These are phyloP conservation scores for Saturnispora quitensis DNA, from an alignment of 805 yeast species.

Conservation along the genomic window DNA sequence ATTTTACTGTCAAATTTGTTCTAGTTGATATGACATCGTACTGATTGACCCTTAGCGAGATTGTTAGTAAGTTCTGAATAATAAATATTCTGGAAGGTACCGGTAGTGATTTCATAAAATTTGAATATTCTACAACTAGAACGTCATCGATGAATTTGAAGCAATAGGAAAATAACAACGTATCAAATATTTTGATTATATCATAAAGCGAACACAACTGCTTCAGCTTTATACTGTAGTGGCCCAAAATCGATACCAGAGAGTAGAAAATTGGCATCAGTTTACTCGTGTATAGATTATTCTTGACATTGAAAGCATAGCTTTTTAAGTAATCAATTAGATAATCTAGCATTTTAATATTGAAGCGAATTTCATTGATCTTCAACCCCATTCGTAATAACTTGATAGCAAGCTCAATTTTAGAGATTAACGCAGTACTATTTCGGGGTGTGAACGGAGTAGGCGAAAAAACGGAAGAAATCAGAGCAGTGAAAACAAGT, in stretches of 20 bases:
- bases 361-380: neutral
- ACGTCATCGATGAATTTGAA: neutral
- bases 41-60: neutral
- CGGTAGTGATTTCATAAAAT: neutral
- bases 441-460: neutral
- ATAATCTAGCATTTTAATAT: neutral
- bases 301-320: neutral
- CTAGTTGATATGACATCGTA: constrained; percentile 1
- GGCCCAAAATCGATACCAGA: neutral
- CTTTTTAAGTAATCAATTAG: neutral
- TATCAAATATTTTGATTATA: neutral
- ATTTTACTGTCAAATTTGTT: neutral
- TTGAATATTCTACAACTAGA: neutral
- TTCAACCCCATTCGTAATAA: neutral
- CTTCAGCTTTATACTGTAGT: neutral
- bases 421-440: neutral
- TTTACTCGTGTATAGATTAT: neutral
- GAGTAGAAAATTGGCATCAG: neutral
- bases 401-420: neutral
- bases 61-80: neutral
- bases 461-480: neutral
- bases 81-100: neutral
- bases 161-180: neutral
- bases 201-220: neutral
- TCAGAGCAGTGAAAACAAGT: neutral